Evolutionary conservation across 495 filamentous ascomycete genomes (phyloP).

Genomic region (Talaromyces adpressus): DNA sequence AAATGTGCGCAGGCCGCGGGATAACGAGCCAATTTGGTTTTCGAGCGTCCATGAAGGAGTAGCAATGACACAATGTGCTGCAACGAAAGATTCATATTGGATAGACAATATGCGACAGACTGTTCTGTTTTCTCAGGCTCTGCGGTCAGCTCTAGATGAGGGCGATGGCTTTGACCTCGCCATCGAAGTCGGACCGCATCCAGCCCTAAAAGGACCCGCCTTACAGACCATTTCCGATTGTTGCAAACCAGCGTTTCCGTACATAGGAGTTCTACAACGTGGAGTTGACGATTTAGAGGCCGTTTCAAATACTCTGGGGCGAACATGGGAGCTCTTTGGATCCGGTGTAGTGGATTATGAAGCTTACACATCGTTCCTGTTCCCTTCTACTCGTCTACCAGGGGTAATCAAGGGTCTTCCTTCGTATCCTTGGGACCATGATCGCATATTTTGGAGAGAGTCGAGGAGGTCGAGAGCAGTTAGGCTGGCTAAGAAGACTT

Average conservation of each 20-base stretch:
- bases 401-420: conserved; percentile 27
- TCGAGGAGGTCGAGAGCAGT: too few species aligned
- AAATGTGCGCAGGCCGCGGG: too few species aligned
- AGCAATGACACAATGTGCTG: neutral
- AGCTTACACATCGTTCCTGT: conserved; percentile 13
- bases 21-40: neutral
- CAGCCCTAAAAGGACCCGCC: conserved; percentile 34
- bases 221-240: conserved; percentile 15
- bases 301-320: conserved; percentile 38
- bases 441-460: conserved; percentile 32
- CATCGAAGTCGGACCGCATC: conserved; percentile 47
- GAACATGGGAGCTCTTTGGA: conserved; percentile 39
- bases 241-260: conserved; percentile 19
- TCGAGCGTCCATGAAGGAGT: neutral
- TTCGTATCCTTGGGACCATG: conserved; percentile 42
- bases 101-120: conserved; percentile 44
- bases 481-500: too few species aligned
- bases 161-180: conserved; percentile 17
- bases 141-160: conserved; percentile 21
- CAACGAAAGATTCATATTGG: neutral
- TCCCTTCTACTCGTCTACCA: neutral
- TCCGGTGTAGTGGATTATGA: conserved; percentile 8
- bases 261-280: conserved; percentile 28
- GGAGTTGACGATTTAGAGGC: conserved; percentile 24
- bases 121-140: conserved; percentile 45